Evolutionary conservation across 2,329 filamentous ascomycete species (phyloP).

Genomic region (Colletotrichum destructivum): DNA sequence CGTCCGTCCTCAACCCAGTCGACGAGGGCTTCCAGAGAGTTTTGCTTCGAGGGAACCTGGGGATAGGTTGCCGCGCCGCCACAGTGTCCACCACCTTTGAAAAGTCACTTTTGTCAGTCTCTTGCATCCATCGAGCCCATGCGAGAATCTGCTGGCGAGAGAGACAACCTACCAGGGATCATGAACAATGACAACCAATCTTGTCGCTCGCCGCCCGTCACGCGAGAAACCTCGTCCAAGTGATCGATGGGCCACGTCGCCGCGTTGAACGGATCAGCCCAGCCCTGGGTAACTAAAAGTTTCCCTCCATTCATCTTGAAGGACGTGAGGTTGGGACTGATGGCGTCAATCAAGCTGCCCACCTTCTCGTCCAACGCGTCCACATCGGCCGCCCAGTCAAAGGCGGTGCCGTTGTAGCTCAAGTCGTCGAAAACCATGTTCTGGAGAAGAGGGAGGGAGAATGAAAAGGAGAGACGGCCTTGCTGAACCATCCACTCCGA

Average conservation of each 20-base stretch:
- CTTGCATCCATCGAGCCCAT: no score
- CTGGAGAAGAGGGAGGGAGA: conserved; percentile 33
- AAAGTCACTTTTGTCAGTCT: not conserved
- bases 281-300: conserved; percentile 17
- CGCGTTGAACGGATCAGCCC: conserved; percentile 27
- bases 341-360: conserved; percentile 20
- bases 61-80: conserved; percentile 25
- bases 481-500: conserved; percentile 28
- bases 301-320: conserved; percentile 22
- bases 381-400: conserved; percentile 18
- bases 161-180: not conserved
- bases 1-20: conserved; percentile 20
- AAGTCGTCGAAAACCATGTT: conserved; percentile 35
- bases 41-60: conserved; percentile 25
- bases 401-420: conserved; percentile 24
- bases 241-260: conserved; percentile 32
- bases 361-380: conserved; percentile 27
- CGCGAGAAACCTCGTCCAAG: conserved; percentile 49
- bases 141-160: no score
- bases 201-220: conserved; percentile 37
- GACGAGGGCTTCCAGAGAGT: conserved; percentile 16
- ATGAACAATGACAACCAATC: conserved; percentile 31
- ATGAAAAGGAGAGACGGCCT: conserved; percentile 20
- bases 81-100: conserved; percentile 20
- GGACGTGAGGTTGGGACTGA: conserved; percentile 24